Percentiles rank a stretch among this genome's conserved stretches.
Conservation (phyloP, 768 basidiomycete species). For the Mycena rebaudengoi region DNA sequence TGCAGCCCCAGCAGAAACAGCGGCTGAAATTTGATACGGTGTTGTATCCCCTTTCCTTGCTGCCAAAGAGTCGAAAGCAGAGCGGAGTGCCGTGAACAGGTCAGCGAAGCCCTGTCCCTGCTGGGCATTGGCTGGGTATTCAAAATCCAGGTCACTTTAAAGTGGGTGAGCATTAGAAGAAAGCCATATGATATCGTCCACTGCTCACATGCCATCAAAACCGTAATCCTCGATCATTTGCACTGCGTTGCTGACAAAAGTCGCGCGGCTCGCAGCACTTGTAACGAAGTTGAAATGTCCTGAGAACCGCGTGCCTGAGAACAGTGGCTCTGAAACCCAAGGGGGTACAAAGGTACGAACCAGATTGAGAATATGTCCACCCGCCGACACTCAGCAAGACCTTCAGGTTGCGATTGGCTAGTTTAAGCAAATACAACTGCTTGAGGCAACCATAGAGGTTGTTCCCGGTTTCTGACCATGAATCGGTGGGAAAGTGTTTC, state of each 20-base stretch:
- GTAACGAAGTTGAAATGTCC: constrained; percentile 76
- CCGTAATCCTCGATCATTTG: constrained; percentile 77
- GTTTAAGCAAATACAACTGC: constrained; percentile 72
- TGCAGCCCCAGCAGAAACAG: constrained; percentile 68
- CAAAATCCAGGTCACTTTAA: constrained; percentile 76
- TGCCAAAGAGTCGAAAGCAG: constrained; percentile 68
- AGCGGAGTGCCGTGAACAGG: constrained; percentile 68
- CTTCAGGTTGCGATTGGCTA: constrained; percentile 63
- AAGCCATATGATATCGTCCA: background rate
- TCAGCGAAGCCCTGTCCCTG: constrained; percentile 75
- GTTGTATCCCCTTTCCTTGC: constrained; percentile 65
- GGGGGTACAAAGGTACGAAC: constrained; percentile 31
- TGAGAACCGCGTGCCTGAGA: constrained; percentile 19
- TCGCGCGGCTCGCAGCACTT: constrained; percentile 54
- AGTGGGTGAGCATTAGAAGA: background rate
- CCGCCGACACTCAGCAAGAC: constrained; percentile 64
- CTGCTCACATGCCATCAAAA: constrained; percentile 76
- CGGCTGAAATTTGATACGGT: constrained; percentile 69
- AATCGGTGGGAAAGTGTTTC: constrained; percentile 79
- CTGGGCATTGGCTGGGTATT: constrained; percentile 68
- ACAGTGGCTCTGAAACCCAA: background rate
- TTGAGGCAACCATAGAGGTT: constrained; percentile 86
- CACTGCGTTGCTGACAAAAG: constrained; percentile 69
- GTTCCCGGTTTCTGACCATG: constrained; percentile 77
- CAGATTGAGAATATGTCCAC: constrained; percentile 75